Conservation (phyloP, 306 rosid species). For the Gynostemma pentaphyllum region DNA sequence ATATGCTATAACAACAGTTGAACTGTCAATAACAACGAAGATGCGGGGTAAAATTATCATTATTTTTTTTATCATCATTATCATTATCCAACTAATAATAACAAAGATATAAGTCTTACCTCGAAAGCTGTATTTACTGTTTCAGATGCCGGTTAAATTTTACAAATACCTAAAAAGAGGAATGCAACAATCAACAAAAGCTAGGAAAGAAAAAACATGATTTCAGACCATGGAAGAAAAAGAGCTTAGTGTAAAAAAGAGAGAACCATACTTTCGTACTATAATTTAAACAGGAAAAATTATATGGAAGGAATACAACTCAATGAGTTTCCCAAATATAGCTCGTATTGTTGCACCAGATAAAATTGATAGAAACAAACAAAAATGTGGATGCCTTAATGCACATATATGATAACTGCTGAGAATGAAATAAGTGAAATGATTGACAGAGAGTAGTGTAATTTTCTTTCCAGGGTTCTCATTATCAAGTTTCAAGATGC, state of each 20-base stretch:
- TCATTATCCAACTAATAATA: neutral
- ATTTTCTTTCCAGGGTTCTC: no score
- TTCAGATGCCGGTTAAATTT: constrained; percentile 38
- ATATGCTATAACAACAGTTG: neutral
- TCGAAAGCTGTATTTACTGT: constrained; percentile 65
- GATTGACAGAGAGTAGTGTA: neutral
- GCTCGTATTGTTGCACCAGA: neutral
- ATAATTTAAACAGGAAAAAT: neutral
- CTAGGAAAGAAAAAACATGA: neutral
- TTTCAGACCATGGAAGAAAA: neutral
- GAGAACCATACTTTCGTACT: neutral
- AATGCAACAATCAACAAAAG: constrained; percentile 14
- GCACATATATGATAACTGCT: neutral
- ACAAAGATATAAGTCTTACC: constrained; percentile 29
- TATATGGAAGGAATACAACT: neutral
- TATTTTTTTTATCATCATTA: neutral
- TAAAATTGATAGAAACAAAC: neutral
- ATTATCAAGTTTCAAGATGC: no score
- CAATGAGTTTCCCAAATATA: neutral
- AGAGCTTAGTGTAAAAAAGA: neutral
- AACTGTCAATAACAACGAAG: neutral
- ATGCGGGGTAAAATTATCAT: neutral
- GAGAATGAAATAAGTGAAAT: neutral
- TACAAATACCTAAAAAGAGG: constrained; percentile 61
- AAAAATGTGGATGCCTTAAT: neutral